Evolutionary conservation across 1,139 yeast species (phyloP).

Genomic region (Wickerhamiella infanticola): DNA sequence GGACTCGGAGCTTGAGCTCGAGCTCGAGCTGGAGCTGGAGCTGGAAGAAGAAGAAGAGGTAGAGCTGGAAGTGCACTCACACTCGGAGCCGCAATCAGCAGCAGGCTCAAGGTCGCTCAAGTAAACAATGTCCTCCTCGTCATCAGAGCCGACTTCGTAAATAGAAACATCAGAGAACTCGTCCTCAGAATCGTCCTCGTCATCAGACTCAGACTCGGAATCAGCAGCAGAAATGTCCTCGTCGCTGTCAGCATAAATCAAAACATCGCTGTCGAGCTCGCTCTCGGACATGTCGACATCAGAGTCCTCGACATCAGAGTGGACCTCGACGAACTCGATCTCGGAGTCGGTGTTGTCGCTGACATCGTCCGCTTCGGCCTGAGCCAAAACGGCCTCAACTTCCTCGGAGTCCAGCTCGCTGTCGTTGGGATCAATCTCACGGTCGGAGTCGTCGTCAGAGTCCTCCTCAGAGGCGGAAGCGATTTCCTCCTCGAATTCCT

Average conservation of each 20-base stretch:
- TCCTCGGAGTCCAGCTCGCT: slow-evolving; percentile 17
- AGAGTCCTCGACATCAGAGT: slow-evolving; percentile 4
- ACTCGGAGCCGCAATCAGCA: background rate
- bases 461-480: slow-evolving; percentile 9
- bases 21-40: background rate
- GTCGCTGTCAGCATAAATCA: slow-evolving; percentile 7
- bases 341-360: slow-evolving; percentile 8
- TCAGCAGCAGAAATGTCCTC: slow-evolving; percentile 5
- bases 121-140: slow-evolving; percentile 13
- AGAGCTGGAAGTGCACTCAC: background rate
- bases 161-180: slow-evolving; percentile 3
- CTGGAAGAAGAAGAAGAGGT: background rate
- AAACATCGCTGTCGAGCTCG: slow-evolving; percentile 5
- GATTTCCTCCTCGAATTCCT: slow-evolving; percentile 9
- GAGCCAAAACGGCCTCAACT: slow-evolving; percentile 15
- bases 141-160: slow-evolving; percentile 13
- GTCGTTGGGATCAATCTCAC: slow-evolving; percentile 15
- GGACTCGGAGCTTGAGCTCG: background rate
- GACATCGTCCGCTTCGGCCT: slow-evolving; percentile 11
- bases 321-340: slow-evolving; percentile 4
- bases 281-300: background rate
- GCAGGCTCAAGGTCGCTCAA: background rate
- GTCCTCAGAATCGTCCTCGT: slow-evolving; percentile 3
- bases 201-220: slow-evolving; percentile 5
- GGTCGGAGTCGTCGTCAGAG: slow-evolving; percentile 9